Evolutionary conservation across 2,329 filamentous ascomycete species (phyloP).

Genomic region (Dactylellina leptospora): DNA sequence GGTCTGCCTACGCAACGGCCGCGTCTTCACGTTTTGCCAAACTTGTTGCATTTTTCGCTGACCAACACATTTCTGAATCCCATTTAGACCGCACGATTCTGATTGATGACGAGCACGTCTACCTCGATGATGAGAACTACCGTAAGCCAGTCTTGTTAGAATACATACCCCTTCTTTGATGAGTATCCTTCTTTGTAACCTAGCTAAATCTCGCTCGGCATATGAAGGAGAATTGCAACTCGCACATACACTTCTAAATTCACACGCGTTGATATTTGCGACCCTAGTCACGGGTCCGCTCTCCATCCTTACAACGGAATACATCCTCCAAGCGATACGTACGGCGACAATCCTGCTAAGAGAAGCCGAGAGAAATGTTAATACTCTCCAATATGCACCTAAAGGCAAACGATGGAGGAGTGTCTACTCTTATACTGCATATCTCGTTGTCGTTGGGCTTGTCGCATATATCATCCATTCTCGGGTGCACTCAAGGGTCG

Average conservation of each 20-base stretch:
- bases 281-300: neutral
- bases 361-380: constrained; percentile 45
- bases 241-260: constrained; percentile 15
- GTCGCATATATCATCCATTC: constrained; percentile 1
- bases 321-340: neutral
- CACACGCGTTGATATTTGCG: constrained; percentile 7
- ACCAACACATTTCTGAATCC: constrained; percentile 35
- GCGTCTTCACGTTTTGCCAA: too few species aligned
- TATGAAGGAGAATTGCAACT: constrained; percentile 16
- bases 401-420: constrained; percentile 36
- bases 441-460: constrained; percentile 13
- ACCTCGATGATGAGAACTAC: constrained; percentile 38
- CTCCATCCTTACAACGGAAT: neutral
- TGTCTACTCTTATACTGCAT: constrained; percentile 27
- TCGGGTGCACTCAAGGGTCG: neutral
- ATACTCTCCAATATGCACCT: constrained; percentile 27
- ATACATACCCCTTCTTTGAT: neutral
- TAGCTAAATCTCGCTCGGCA: neutral
- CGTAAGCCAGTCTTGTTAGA: constrained; percentile 8
- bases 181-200: neutral
- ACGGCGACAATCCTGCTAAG: constrained; percentile 20
- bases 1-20: neutral
- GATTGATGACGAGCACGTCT: constrained; percentile 9
- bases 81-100: constrained; percentile 15
- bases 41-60: constrained; percentile 44